Percentiles rank a stretch among this genome's conserved stretches.
These are phyloP conservation scores for Aspergillus bertholletiae DNA, from an alignment of 495 filamentous ascomycete species.

Conservation along the genomic window DNA sequence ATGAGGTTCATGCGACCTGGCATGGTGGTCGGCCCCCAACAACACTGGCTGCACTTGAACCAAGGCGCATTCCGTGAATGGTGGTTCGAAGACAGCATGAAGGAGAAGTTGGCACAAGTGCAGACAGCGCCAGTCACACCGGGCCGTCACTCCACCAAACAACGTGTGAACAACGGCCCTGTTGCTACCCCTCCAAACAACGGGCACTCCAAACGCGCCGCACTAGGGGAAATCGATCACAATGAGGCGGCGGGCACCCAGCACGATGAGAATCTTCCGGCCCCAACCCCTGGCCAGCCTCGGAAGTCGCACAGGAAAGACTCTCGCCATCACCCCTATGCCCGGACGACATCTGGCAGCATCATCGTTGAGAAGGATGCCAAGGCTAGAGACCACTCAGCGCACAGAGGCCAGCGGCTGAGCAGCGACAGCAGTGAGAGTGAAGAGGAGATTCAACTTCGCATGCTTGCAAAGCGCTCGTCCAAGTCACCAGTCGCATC, in stretches of 20 bases:
- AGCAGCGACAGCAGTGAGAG: slow-evolving; percentile 58
- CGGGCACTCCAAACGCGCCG: slow-evolving; percentile 67
- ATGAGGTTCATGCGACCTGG: slow-evolving; percentile 99
- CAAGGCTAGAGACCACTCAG: slow-evolving; percentile 40
- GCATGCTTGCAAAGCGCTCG: slow-evolving; percentile 63
- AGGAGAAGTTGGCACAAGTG: slow-evolving; percentile 54
- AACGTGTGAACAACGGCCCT: slow-evolving; percentile 54
- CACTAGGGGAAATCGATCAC: slow-evolving; percentile 84
- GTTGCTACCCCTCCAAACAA: slow-evolving; percentile 81
- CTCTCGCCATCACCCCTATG: slow-evolving; percentile 51
- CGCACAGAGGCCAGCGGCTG: slow-evolving; percentile 28
- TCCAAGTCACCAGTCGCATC: slow-evolving; percentile 46
- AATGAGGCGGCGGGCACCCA: slow-evolving; percentile 61
- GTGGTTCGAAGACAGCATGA: slow-evolving; percentile 91
- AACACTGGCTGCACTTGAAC: slow-evolving; percentile 98
- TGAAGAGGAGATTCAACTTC: slow-evolving; percentile 73
- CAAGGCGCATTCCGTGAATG: slow-evolving; percentile 95
- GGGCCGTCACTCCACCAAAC: slow-evolving; percentile 56
- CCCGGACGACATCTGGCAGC: slow-evolving; percentile 42
- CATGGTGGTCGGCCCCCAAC: slow-evolving; percentile 99
- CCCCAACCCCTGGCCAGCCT: slow-evolving; percentile 93
- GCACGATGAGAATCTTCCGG: slow-evolving; percentile 80
- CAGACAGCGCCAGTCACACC: slow-evolving; percentile 70
- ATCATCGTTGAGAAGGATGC: slow-evolving; percentile 32
- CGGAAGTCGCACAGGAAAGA: slow-evolving; percentile 75